Evolutionary conservation across 345 rosid genomes (phyloP), one percentile per base, ranked within the genome.

Genomic region (Xanthoceras sorbifolium): DNA sequence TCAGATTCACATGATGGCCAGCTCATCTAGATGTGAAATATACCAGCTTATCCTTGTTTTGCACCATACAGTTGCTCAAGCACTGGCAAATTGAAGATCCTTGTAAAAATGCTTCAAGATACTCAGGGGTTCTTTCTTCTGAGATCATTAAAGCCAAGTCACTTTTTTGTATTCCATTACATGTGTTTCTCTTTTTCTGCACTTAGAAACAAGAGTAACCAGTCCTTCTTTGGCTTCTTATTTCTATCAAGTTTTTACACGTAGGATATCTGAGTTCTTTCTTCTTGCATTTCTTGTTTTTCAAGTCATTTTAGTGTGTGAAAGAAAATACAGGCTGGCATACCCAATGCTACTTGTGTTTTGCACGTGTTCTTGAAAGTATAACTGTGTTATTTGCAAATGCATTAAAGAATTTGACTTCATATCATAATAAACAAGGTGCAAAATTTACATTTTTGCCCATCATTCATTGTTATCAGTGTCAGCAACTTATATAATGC

Each of bases 11-110:
- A 62, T 80, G 75, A 25, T 69, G n/a, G 72, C 71, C 76, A 79
- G 63, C 82, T 73, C 82, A 69, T 69, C 67, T 73, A 48, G 69
- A 81, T 79, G 78, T 76, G 80, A 61, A 70, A 67, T 29, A n/a
- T 66, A 70, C 60, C 61, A 79, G 55, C 79, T 66, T 64, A 29
- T 68, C 77, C 79, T 54, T 75, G 68, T 65, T 82, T 64, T 82
- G 71, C 52, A 20, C 73, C 78, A 74, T 70, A 55, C 63, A 34
- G 55, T 31, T 23, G 46, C 36, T 22, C 44, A 38, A n/a, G 40
- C 46, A 17, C 28, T 3, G 17, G 65, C 50, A 74, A 65, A 77
- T 29, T 42, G 34, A 59, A 65, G 60, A 48, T 60, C 26, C 5
- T 44, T 75, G 71, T 64, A 57, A 55, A 40, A 69, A 9, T n/a